Conservation (phyloP, 495 filamentous ascomycete species). For the Tetracladium setigerum region DNA sequence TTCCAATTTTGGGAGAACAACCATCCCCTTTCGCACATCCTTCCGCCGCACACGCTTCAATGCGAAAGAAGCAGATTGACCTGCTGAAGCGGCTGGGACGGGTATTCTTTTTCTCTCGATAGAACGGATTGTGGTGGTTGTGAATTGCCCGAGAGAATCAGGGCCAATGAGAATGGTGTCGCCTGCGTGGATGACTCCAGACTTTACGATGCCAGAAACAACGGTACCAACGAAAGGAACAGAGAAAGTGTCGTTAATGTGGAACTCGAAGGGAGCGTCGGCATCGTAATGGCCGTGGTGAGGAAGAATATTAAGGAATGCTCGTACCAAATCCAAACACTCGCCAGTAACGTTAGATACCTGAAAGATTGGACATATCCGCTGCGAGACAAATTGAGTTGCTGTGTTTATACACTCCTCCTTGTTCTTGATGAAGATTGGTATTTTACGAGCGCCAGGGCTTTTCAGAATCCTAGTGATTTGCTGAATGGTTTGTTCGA, state of each 20-base stretch:
- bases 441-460: constrained; percentile 89
- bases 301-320: constrained; percentile 50
- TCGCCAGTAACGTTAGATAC: constrained; percentile 96
- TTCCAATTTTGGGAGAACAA: constrained; percentile 80
- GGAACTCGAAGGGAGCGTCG: constrained; percentile 85
- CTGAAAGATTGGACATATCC: constrained; percentile 96
- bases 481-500: constrained; percentile 90
- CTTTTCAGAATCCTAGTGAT: constrained; percentile 88
- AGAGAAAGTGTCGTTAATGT: constrained; percentile 98
- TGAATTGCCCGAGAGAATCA: constrained; percentile 87
- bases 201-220: constrained; percentile 88
- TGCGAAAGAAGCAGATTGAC: constrained; percentile 89
- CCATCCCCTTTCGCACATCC: constrained; percentile 98
- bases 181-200: constrained; percentile 79
- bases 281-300: constrained; percentile 91
- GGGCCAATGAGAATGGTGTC: constrained; percentile 87
- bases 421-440: constrained; percentile 89
- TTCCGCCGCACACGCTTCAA: constrained; percentile 77
- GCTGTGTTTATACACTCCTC: constrained; percentile 93
- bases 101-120: constrained; percentile 94
- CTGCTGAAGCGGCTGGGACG: constrained; percentile 83
- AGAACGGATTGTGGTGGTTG: constrained; percentile 78
- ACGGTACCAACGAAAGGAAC: constrained; percentile 97
- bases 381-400: constrained; percentile 88
- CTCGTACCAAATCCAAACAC: constrained; percentile 63